These are phyloP conservation scores for Colletotrichum sp. DNA, from an alignment of 2,329 filamentous ascomycete genomes.

Conservation along the genomic window DNA sequence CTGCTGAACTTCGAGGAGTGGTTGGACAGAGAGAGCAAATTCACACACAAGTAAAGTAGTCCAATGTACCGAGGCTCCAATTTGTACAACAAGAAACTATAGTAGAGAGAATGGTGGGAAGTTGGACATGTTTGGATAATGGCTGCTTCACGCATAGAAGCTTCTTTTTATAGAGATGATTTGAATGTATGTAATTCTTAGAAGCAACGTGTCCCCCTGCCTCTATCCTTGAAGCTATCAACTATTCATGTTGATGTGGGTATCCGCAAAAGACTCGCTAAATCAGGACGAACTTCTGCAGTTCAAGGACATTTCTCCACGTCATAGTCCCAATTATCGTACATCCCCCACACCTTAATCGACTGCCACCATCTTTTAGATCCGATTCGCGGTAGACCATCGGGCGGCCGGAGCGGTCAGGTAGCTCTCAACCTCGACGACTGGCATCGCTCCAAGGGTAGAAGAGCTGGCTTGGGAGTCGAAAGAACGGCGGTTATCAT, in stretches of 20 bases:
- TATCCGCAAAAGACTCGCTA: neutral
- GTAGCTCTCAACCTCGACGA: slow-evolving; percentile 5
- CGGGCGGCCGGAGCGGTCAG: slow-evolving; percentile 2
- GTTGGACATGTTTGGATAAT: too few relatives aligned
- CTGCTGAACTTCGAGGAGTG: neutral
- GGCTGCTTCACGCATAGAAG: too few relatives aligned
- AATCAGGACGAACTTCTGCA: neutral
- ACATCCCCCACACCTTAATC: neutral
- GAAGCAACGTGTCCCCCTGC: too few relatives aligned
- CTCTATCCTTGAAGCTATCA: neutral
- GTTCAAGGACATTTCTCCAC: neutral
- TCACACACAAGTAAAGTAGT: too few relatives aligned
- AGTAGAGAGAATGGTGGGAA: too few relatives aligned
- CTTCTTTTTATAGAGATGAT: too few relatives aligned
- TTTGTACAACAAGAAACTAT: too few relatives aligned
- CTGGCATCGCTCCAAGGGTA: slow-evolving; percentile 5
- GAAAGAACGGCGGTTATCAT: neutral
- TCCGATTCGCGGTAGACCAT: slow-evolving; percentile 8
- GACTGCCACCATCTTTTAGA: neutral
- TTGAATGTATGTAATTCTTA: too few relatives aligned
- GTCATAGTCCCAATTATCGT: neutral
- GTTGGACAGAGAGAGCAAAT: neutral
- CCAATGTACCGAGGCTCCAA: too few relatives aligned
- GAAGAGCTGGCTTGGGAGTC: slow-evolving; percentile 13
- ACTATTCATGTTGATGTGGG: neutral